Conservation (phyloP, 1,284 basidiomycete species). For the Apiotrichum domesticum region DNA sequence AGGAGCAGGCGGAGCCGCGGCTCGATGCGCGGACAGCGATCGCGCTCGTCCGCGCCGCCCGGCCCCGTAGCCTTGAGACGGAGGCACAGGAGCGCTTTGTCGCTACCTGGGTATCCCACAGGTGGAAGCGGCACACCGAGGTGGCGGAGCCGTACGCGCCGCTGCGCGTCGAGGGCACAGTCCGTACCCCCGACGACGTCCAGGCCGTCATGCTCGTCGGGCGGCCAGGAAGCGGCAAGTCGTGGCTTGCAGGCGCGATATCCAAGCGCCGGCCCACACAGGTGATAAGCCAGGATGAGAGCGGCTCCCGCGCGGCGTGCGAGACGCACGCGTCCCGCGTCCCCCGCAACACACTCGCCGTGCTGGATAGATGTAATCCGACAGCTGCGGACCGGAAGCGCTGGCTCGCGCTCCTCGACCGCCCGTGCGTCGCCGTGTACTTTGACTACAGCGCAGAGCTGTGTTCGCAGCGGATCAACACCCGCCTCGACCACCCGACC, state of each 20-base stretch:
- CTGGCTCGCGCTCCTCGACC: conserved; percentile 53
- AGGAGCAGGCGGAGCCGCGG: conserved; percentile 44
- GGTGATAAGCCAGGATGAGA: conserved; percentile 56
- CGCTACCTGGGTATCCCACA: conserved; percentile 54
- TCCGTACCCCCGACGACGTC: too few relatives aligned
- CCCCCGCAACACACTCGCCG: conserved; percentile 37
- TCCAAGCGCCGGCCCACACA: conserved; percentile 51
- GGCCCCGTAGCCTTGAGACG: conserved; percentile 57
- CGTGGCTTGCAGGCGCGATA: conserved; percentile 53
- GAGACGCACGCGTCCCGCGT: conserved; percentile 31
- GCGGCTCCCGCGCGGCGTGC: conserved; percentile 52
- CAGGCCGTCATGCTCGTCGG: conserved; percentile 52
- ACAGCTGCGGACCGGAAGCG: conserved; percentile 49
- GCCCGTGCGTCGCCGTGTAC: conserved; percentile 52
- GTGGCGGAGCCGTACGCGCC: too few relatives aligned
- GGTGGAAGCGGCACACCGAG: conserved; percentile 50
- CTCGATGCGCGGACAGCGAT: conserved; percentile 54
- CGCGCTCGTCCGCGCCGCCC: conserved; percentile 49
- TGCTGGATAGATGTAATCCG: conserved; percentile 58
- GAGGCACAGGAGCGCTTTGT: conserved; percentile 56
- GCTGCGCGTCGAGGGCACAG: too few relatives aligned
- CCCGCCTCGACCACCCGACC: conserved; percentile 56
- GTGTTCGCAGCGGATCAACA: conserved; percentile 56
- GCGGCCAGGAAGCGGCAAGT: conserved; percentile 59
- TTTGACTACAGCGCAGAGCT: conserved; percentile 55